Conservation (phyloP, 2,329 filamentous ascomycete species). For the Phialophora verrucosa region DNA sequence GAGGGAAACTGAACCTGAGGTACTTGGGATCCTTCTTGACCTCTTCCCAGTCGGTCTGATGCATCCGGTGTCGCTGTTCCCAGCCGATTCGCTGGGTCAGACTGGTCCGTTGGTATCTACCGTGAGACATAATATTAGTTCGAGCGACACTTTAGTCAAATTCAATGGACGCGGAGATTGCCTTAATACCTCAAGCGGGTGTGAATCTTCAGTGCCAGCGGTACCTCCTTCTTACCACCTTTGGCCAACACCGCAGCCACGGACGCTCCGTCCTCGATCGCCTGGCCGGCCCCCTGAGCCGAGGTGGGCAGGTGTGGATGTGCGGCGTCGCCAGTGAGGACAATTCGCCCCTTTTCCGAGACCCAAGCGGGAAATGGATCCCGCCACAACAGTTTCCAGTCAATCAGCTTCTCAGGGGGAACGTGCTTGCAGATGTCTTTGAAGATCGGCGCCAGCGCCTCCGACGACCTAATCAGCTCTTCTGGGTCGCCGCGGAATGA, state of each 20-base stretch:
- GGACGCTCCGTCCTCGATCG: constrained; percentile 37
- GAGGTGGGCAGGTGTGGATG: constrained; percentile 29
- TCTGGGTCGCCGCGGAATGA: constrained; percentile 58
- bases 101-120: constrained; percentile 45
- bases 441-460: constrained; percentile 54
- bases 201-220: constrained; percentile 13
- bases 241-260: constrained; percentile 33
- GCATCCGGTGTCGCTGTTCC: constrained; percentile 47
- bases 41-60: constrained; percentile 57
- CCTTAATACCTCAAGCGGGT: constrained; percentile 16
- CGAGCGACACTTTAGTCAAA: neutral
- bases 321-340: constrained; percentile 29
- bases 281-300: constrained; percentile 31
- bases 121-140: constrained; percentile 46
- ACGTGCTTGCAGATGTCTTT: constrained; percentile 34
- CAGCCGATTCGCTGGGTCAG: constrained; percentile 57
- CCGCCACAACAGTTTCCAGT: constrained; percentile 42
- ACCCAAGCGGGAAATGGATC: constrained; percentile 23
- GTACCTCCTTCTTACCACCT: constrained; percentile 4
- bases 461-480: constrained; percentile 57
- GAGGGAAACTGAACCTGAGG: constrained; percentile 55
- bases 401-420: constrained; percentile 39
- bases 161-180: neutral
- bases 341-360: constrained; percentile 38
- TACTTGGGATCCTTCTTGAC: constrained; percentile 50